Evolutionary conservation across 495 filamentous ascomycete species (phyloP), one percentile per base, ranked within the genome.

Genomic region (Neurospora terricola): DNA sequence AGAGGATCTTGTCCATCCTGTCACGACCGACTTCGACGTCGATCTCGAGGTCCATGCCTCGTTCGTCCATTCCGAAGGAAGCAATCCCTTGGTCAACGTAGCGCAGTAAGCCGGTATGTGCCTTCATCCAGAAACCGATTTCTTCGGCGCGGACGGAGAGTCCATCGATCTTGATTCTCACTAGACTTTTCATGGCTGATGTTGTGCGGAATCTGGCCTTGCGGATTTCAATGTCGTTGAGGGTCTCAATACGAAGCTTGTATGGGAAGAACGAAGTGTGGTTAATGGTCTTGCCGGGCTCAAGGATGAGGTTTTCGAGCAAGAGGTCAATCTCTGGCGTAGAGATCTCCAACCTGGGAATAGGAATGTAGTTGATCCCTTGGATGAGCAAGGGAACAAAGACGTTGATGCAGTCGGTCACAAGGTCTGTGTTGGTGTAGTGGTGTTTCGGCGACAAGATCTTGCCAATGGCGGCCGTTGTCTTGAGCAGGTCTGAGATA

Each of bases 211-310:
- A 91, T 72, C 90, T 90, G 27, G 90, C 90, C 80, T 96, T 96
- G 72, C 90, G 86, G 70, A 98, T 89, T 74, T 96, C 92, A 48
- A 98, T 83, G 77, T 96, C 91, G 76, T 94, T 97, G 80, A 90
- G 91, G 0, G 93, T 94, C 75, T 94, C 89, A 43, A 97, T 82
- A 45, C 91, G 89, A 71, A 97, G 86, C 45, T 90, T 88, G 81
- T 93, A 94, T 0, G 95, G 95, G 16, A 97, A 88, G 87, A 98
- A 97, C 0, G 94, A 97, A 3, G 91, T 91, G 74, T 89, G 87
- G 78, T 97, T 96, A 75, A 97, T 86, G 3, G 93, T 96, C 39
- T 84, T 85, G 27, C 95, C 95, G 0, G 95, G 95, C 75, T 98
- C 94, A 42, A 98, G 84, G 70, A 98, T 91, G 45, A 98, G 84